Evolutionary conservation across 2,329 filamentous ascomycete species (phyloP).

Genomic region (Aspergillus udagawae): DNA sequence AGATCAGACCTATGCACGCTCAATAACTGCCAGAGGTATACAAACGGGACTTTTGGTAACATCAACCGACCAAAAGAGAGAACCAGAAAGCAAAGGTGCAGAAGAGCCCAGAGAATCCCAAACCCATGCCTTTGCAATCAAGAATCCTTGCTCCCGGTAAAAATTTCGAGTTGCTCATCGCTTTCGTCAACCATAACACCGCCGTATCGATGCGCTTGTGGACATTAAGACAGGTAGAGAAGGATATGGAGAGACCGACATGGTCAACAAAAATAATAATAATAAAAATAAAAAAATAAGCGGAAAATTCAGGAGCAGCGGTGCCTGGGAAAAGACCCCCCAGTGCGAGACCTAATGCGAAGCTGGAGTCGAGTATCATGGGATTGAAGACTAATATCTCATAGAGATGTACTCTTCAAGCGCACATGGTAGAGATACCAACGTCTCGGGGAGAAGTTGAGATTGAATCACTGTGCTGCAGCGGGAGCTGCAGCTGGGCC

Average conservation of each 20-base stretch:
- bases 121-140: neutral
- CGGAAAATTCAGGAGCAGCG: conserved; percentile 1
- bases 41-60: conserved; percentile 25
- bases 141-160: conserved; percentile 13
- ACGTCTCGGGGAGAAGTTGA: neutral
- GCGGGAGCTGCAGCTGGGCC: conserved; percentile 20
- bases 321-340: neutral
- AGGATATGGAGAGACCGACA: conserved; percentile 1
- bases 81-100: conserved; percentile 6
- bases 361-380: neutral
- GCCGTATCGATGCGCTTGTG: conserved; percentile 20
- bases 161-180: conserved; percentile 27
- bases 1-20: conserved; percentile 32
- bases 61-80: conserved; percentile 11
- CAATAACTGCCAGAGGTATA: conserved; percentile 32
- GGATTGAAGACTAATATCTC: neutral
- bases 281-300: neutral
- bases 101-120: neutral
- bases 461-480: conserved; percentile 10
- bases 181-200: conserved; percentile 36
- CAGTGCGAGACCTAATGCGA: neutral
- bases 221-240: conserved; percentile 16
- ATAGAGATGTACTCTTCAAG: neutral
- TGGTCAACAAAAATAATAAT: neutral
- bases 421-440: neutral